Conservation (phyloP, 2,329 filamentous ascomycete species). For the Plenodomus biglobosus region DNA sequence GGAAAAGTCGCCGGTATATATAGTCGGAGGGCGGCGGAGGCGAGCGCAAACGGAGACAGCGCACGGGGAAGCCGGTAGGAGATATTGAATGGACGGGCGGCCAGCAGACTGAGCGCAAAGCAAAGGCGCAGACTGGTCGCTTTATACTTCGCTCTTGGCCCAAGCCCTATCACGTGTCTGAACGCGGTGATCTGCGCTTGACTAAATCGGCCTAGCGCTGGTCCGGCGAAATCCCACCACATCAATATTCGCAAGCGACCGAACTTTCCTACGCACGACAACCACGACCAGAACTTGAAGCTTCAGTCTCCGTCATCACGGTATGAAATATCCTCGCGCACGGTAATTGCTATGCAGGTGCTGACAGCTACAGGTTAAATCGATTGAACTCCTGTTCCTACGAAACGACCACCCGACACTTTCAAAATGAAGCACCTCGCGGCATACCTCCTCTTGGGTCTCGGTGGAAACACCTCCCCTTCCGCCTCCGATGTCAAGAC, state of each 20-base stretch:
- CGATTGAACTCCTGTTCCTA: slow-evolving; percentile 93
- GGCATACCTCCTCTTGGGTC: slow-evolving; percentile 94
- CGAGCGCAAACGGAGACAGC: slow-evolving; percentile 16
- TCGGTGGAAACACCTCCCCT: slow-evolving; percentile 89
- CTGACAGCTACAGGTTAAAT: slow-evolving; percentile 58
- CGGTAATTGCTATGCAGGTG: slow-evolving; percentile 1
- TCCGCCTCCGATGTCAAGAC: slow-evolving; percentile 75
- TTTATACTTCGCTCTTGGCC: slow-evolving; percentile 22
- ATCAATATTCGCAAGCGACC: slow-evolving; percentile 22
- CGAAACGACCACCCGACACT: slow-evolving; percentile 22
- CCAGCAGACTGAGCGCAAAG: slow-evolving; percentile 26
- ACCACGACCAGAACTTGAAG: slow-evolving; percentile 76
- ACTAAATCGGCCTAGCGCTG: slow-evolving; percentile 4
- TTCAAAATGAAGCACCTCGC: slow-evolving; percentile 99
- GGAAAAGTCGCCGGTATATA: slow-evolving; percentile 11
- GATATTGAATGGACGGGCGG: slow-evolving; percentile 17
- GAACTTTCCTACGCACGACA: slow-evolving; percentile 35
- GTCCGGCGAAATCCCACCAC: slow-evolving; percentile 13
- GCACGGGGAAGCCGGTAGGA: slow-evolving; percentile 18
- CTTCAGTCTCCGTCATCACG: slow-evolving; percentile 99
- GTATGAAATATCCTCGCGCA: slow-evolving; percentile 50
- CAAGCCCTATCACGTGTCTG: slow-evolving; percentile 19
- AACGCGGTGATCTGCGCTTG: slow-evolving; percentile 6
- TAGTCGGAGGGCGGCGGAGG: slow-evolving; percentile 13
- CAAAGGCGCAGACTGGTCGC: slow-evolving; percentile 23